Base-by-base conservation (phyloP, 179 eudicot genomes). In the Silene vulgaris region DNA sequence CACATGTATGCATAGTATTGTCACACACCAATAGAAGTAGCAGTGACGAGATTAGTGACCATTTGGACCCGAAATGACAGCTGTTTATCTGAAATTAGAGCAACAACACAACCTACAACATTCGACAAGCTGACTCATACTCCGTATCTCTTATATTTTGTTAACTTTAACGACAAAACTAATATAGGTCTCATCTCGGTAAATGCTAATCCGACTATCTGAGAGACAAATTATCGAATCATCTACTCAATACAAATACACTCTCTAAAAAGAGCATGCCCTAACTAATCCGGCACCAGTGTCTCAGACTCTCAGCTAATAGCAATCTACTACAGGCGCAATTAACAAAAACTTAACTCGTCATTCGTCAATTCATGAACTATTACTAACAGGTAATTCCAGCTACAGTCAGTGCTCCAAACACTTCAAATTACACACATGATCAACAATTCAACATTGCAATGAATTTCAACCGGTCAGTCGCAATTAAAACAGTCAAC, bases 21-120 rank as follows among this genome's bases (percentile, higher is more conserved):
- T 52, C 59, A 7, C 59, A 52, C 59, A 52, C 17, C 59, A 16
- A 52, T 52, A 52, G 59, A 52, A 52, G n/a, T 52, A 52, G 59
- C 5, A 8, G 17, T n/a, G 5, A n/a, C 19, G 60, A 56, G 20
- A n/a, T n/a, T 56, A 56, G 17, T 56, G 60, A 56, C 60, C 60
- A 56, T 56, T 56, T 56, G 60, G 17, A 56, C 19, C 19, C 60
- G 6, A 56, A 16, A 56, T 56, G 56, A 56, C 60, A 56, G 20
- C 20, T 56, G 12, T n/a, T 16, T 56, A 56, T 16, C 60, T 56
- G 4, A 16, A 56, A 16, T n/a, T 16, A 56, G 60, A 56, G 60
- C 60, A 56, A 56, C 60, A 56, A 56, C 60, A 56, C 60, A 56
- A 16, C 60, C 60, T 56, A 56, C n/a, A 56, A 56, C 60, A n/a